Percentiles rank a stretch among this genome's conserved stretches.
phyloP scores from a whole-genome alignment of 208 protist genomes.

The Leishmania lainsoni region DNA sequence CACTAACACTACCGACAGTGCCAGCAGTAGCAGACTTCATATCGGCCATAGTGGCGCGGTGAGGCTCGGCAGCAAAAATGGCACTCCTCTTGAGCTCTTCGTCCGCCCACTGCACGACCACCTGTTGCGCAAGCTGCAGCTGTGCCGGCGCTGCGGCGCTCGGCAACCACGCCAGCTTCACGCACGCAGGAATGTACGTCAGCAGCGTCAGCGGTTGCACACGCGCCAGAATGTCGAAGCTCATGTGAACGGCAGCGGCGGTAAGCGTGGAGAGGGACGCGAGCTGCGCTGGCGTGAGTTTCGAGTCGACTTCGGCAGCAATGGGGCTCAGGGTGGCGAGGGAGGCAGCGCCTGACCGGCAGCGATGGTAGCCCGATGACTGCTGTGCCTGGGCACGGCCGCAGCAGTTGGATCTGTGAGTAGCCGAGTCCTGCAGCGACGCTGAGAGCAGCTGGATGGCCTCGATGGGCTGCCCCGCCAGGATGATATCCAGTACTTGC shows the following conservation, averaged over 20 bases:
- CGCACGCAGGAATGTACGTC: constrained; percentile 9
- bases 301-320: background rate
- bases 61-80: background rate
- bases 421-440: background rate
- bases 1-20: background rate
- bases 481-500: constrained; percentile 17
- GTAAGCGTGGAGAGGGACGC: constrained; percentile 22
- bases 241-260: constrained; percentile 17
- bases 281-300: constrained; percentile 16
- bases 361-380: background rate
- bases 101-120: constrained; percentile 15
- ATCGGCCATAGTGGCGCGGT: background rate
- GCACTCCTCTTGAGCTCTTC: background rate
- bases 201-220: constrained; percentile 32
- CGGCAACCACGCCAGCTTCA: constrained; percentile 28
- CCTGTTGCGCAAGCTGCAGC: constrained; percentile 21
- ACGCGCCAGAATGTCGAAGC: constrained; percentile 8
- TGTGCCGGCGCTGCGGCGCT: constrained; percentile 6
- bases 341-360: constrained; percentile 1
- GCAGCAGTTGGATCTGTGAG: background rate
- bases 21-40: background rate
- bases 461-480: constrained; percentile 12
- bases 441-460: constrained; percentile 11
- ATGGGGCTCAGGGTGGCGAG: background rate
- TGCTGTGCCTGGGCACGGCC: background rate